A percentile compares a stretch with the other conserved stretches of the same genome.
Conservation (phyloP, 2,329 filamentous ascomycete genomes). For the Xylaria sp. region DNA sequence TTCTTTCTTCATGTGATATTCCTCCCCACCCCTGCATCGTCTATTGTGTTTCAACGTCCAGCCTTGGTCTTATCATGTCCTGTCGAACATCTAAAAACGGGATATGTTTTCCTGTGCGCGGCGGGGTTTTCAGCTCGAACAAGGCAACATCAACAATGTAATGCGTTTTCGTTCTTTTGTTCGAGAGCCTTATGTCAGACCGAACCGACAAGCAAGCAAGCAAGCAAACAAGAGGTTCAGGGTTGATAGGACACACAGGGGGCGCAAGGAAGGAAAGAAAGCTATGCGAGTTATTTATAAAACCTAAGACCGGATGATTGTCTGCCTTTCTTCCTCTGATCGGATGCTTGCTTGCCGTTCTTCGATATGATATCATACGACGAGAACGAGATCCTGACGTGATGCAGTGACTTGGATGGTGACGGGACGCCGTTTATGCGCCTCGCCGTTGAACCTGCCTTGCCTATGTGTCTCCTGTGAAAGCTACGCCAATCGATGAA, state of each 20-base stretch:
- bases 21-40: neutral
- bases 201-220: too few species aligned
- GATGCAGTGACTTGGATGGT: slow-evolving; percentile 15
- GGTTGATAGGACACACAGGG: too few species aligned
- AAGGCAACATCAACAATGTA: too few species aligned
- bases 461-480: slow-evolving; percentile 3
- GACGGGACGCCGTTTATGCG: slow-evolving; percentile 22
- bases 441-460: slow-evolving; percentile 20
- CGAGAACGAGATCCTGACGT: slow-evolving; percentile 8
- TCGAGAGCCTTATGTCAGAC: slow-evolving; percentile 10
- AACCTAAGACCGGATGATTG: neutral
- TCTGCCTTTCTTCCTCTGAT: neutral
- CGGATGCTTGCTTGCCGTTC: slow-evolving; percentile 1
- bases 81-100: too few species aligned
- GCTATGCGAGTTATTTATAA: slow-evolving; percentile 22
- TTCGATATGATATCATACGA: slow-evolving; percentile 32
- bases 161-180: too few species aligned
- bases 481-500: neutral
- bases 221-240: too few species aligned
- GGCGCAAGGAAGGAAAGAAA: too few species aligned
- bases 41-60: neutral
- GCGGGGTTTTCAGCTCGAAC: too few species aligned
- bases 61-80: too few species aligned
- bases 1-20: slow-evolving; percentile 1
- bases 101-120: too few species aligned